phyloP scores from a whole-genome alignment of 1,284 basidiomycete genomes.

The Ganoderma lucidum region DNA sequence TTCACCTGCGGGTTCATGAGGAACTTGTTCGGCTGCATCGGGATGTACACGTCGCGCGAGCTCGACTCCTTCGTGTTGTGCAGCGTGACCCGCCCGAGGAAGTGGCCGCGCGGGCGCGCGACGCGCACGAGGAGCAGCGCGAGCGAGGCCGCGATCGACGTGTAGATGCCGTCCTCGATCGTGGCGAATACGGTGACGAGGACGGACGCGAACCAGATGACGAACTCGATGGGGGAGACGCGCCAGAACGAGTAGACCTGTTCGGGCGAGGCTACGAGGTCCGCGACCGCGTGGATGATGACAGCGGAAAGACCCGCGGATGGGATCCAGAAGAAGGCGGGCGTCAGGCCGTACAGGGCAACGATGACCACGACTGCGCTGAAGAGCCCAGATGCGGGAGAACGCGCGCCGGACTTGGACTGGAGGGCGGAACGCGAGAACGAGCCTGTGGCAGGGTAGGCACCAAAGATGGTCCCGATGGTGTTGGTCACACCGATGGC shows the following conservation, averaged over 20 bases:
- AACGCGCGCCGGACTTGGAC: conserved; percentile 96
- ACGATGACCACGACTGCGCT: conserved; percentile 91
- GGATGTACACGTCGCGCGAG: conserved; percentile 82
- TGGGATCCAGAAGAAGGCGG: conserved; percentile 89
- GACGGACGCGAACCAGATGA: conserved; percentile 91
- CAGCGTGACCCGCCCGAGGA: conserved; percentile 77
- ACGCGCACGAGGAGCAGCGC: conserved; percentile 89
- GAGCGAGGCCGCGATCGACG: conserved; percentile 81
- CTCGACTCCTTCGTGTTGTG: conserved; percentile 46
- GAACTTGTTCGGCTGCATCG: conserved; percentile 63
- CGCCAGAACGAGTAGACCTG: conserved; percentile 93
- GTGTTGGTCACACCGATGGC: conserved; percentile 97
- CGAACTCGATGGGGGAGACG: conserved; percentile 89
- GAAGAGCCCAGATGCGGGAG: conserved; percentile 88
- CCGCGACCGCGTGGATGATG: conserved; percentile 94
- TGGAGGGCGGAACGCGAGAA: conserved; percentile 97
- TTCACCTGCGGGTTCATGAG: conserved; percentile 77
- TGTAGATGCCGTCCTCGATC: conserved; percentile 95
- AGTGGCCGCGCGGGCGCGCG: conserved; percentile 90
- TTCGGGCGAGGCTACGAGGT: conserved; percentile 87
- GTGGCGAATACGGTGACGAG: conserved; percentile 87
- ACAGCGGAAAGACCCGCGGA: conserved; percentile 86
- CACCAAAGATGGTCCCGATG: conserved; percentile 84
- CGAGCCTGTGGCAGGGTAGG: conserved; percentile 96
- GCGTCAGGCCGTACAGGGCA: conserved; percentile 91